A percentile compares a stretch with the other conserved stretches of the same genome.
phyloP scores from a whole-genome alignment of 345 rosid genomes.

The Eucalyptus sideroxylon region DNA sequence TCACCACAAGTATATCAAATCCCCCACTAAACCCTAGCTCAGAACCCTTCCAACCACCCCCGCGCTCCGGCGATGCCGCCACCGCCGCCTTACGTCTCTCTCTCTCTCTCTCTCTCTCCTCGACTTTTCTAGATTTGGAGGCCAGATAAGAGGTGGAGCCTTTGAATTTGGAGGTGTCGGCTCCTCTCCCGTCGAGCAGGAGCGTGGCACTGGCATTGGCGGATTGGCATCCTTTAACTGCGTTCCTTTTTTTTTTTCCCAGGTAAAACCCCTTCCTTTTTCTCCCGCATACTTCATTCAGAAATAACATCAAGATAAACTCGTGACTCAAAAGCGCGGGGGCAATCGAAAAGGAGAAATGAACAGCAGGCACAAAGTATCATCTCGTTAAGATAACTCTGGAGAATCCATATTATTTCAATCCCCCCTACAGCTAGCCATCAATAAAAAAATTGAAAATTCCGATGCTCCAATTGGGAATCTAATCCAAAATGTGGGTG shows the following conservation, averaged over 20 bases:
- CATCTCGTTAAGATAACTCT: slow-evolving; percentile 1
- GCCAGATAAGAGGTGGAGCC: background rate
- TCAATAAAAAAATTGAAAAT: background rate
- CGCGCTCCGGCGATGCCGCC: background rate
- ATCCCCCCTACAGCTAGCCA: slow-evolving; percentile 9
- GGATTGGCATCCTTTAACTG: background rate
- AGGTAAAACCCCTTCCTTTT: background rate
- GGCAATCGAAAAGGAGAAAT: background rate
- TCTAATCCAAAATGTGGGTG: background rate
- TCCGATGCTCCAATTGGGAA: background rate
- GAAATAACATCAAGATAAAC: background rate
- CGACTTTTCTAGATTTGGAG: background rate
- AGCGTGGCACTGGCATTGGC: background rate
- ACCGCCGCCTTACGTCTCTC: background rate
- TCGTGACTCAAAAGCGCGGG: background rate
- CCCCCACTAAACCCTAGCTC: background rate
- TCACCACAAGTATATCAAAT: background rate
- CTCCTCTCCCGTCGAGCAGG: background rate
- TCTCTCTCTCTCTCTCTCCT: background rate
- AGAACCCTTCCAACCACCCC: background rate
- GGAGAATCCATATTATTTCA: slow-evolving; percentile 5
- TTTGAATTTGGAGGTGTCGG: background rate
- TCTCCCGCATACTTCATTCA: background rate
- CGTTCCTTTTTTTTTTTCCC: background rate
- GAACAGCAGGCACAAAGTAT: background rate